A percentile compares a stretch with the other conserved stretches of the same genome.
phyloP scores from a whole-genome alignment of 78 protist genomes.

The Dictyostelium citrinum region DNA sequence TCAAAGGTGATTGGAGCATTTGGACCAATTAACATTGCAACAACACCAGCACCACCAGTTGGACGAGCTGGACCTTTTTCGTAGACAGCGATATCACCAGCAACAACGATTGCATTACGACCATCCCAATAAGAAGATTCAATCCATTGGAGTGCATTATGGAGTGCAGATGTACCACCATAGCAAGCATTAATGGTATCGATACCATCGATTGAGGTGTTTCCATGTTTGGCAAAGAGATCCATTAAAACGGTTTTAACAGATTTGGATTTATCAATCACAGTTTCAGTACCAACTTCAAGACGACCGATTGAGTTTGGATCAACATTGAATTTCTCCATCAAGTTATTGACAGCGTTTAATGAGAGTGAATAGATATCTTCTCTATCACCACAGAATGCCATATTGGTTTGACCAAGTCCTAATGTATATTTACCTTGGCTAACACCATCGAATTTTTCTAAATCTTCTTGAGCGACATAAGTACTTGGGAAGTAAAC shows the following conservation, averaged over 20 bases:
- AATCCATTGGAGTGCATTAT: constrained; percentile 93
- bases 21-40: constrained; percentile 98
- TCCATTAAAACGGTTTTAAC: constrained; percentile 91
- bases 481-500: constrained; percentile 91
- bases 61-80: constrained; percentile 89
- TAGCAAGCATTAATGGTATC: constrained; percentile 96
- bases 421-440: constrained; percentile 97
- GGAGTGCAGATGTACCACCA: constrained; percentile 97
- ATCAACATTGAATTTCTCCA: constrained; percentile 80
- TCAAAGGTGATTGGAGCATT: constrained; percentile 96
- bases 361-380: constrained; percentile 94
- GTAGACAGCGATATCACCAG: constrained; percentile 96
- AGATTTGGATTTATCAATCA: constrained; percentile 93
- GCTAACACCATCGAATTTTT: constrained; percentile 76
- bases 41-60: constrained; percentile 94
- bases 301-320: constrained; percentile 91
- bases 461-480: constrained; percentile 89
- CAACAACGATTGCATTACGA: constrained; percentile 91
- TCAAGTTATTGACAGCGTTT: constrained; percentile 84
- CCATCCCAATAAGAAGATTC: constrained; percentile 96
- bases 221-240: constrained; percentile 86
- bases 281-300: constrained; percentile 97
- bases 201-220: constrained; percentile 71
- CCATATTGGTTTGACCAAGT: constrained; percentile 94
- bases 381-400: constrained; percentile 92